Percentiles rank a stretch among this genome's conserved stretches.
Conservation (phyloP, 2,329 filamentous ascomycete genomes). For the Botrytis porri region DNA sequence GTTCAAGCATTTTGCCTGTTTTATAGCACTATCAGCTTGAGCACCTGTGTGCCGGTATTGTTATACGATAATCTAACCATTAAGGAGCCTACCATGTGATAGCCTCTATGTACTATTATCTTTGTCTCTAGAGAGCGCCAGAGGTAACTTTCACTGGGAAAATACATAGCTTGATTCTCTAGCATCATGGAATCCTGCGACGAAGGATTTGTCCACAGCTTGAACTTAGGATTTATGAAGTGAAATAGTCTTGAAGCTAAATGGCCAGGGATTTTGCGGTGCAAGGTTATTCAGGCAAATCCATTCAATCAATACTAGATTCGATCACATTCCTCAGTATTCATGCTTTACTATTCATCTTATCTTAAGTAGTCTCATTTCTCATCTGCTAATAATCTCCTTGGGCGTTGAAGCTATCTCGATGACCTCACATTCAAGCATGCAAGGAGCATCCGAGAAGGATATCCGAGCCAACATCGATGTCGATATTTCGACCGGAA, state of each 20-base stretch:
- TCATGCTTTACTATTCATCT: neutral
- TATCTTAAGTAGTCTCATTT: neutral
- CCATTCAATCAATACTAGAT: neutral
- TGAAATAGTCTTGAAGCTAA: neutral
- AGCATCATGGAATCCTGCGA: too few species aligned
- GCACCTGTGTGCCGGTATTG: neutral
- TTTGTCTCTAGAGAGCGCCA: neutral
- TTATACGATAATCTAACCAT: neutral
- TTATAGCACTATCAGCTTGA: neutral
- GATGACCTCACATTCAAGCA: conserved; percentile 17
- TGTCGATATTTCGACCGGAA: conserved; percentile 2
- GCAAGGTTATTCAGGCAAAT: neutral
- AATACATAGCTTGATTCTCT: fast-evolving
- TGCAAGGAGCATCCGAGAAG: conserved; percentile 12
- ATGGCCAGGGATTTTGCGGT: neutral
- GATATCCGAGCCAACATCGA: conserved; percentile 7
- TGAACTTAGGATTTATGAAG: neutral
- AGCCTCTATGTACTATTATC: neutral
- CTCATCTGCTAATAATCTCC: neutral
- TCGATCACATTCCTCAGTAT: neutral
- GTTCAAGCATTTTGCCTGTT: neutral
- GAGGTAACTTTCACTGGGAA: neutral
- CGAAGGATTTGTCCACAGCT: neutral
- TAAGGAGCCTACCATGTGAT: neutral
- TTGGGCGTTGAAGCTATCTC: conserved; percentile 4